Evolutionary conservation across 139 green algal genomes (phyloP).

Genomic region (Medakamo hakoo): DNA sequence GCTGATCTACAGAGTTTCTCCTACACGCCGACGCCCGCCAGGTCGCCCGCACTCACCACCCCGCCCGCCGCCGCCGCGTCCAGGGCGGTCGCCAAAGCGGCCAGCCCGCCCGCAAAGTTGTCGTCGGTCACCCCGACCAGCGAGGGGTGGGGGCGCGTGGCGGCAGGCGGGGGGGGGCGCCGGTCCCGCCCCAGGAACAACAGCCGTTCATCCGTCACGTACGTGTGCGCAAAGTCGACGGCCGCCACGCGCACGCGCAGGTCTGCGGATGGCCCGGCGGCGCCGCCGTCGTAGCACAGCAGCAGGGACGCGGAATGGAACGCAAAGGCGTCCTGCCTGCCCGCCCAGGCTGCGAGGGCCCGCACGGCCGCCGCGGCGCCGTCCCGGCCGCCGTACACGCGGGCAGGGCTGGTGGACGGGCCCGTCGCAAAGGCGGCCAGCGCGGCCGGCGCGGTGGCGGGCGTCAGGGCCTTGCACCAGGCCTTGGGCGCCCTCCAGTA

Average conservation of each 20-base stretch:
- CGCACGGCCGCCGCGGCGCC: conserved; percentile 44
- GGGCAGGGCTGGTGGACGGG: conserved; percentile 17
- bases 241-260: conserved; percentile 21
- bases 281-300: conserved; percentile 61
- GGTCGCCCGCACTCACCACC: neutral
- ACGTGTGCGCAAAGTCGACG: conserved; percentile 83
- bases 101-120: neutral
- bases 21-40: too few species aligned
- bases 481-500: conserved; percentile 40
- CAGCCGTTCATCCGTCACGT: conserved; percentile 25
- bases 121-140: too few species aligned
- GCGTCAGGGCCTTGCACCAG: conserved; percentile 58
- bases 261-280: conserved; percentile 4
- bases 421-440: conserved; percentile 2
- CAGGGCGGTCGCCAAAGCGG: neutral
- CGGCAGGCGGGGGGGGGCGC: too few species aligned
- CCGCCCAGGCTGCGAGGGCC: conserved; percentile 40
- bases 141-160: too few species aligned
- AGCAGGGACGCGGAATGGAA: conserved; percentile 64
- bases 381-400: conserved; percentile 29
- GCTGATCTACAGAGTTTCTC: too few species aligned
- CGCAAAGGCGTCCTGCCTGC: conserved; percentile 42
- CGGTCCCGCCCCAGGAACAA: neutral
- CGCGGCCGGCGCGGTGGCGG: neutral
- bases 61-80: neutral